Conservation (phyloP, 2,329 filamentous ascomycete species). For the Pseudogymnoascus sp. region DNA sequence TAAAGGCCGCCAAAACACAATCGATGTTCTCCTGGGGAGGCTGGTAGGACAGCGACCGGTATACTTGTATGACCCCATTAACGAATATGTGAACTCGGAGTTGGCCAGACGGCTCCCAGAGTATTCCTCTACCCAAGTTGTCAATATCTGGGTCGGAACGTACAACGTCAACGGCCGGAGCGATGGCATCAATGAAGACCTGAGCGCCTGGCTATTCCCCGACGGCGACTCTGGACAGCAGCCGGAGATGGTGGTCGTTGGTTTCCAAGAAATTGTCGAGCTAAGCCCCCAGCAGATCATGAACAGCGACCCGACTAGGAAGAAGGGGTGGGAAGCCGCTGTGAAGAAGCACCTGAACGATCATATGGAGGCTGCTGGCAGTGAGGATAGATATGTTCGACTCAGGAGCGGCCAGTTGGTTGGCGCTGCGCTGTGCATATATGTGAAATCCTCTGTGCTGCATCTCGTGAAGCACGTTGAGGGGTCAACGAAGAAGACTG, state of each 20-base stretch:
- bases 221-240: conserved; percentile 44
- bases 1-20: conserved; percentile 84
- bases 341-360: conserved; percentile 70
- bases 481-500: conserved; percentile 86
- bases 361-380: conserved; percentile 53
- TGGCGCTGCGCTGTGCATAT: conserved; percentile 84
- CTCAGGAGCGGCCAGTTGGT: conserved; percentile 89
- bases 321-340: conserved; percentile 76
- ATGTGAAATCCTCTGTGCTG: conserved; percentile 71
- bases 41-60: conserved; percentile 77
- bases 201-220: conserved; percentile 80
- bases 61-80: conserved; percentile 86
- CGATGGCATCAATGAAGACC: conserved; percentile 65
- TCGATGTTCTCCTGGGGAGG: conserved; percentile 83
- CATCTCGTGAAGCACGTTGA: conserved; percentile 91
- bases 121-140: conserved; percentile 64
- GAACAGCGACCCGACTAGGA: conserved; percentile 86
- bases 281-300: conserved; percentile 97
- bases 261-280: conserved; percentile 98
- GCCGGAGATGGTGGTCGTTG: conserved; percentile 81
- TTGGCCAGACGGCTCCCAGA: conserved; percentile 58
- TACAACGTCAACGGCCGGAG: conserved; percentile 93
- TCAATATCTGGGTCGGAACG: conserved; percentile 73
- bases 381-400: conserved; percentile 70
- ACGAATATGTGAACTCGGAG: conserved; percentile 77